Conservation (phyloP, 2,329 filamentous ascomycete genomes). For the Cyphellophora attinorum region DNA sequence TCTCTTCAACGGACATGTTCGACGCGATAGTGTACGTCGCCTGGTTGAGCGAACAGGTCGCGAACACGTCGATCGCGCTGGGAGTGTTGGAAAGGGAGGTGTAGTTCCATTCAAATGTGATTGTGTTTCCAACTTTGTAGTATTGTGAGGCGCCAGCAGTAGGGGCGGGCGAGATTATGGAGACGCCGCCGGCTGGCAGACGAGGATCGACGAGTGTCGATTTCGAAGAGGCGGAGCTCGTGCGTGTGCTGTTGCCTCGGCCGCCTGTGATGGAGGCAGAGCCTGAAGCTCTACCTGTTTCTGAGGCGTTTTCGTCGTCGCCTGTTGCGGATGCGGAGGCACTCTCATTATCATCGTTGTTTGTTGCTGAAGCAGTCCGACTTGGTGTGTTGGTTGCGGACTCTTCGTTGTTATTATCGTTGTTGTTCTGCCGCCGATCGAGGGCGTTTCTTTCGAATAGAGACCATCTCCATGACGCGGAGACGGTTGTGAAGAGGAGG, state of each 20-base stretch:
- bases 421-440: not conserved
- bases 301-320: conserved; percentile 5
- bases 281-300: not conserved
- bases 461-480: conserved; percentile 24
- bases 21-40: conserved; percentile 52
- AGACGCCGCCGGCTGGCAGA: conserved; percentile 48
- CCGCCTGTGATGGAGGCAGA: conserved; percentile 7
- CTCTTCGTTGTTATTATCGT: conserved; percentile 1
- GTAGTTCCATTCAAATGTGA: conserved; percentile 62
- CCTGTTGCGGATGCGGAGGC: conserved; percentile 4
- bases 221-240: conserved; percentile 14
- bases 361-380: conserved; percentile 3
- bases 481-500: conserved; percentile 18
- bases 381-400: not conserved
- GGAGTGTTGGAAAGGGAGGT: conserved; percentile 49
- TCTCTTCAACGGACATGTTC: conserved; percentile 47
- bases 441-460: conserved; percentile 5
- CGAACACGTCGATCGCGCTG: conserved; percentile 50
- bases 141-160: conserved; percentile 39
- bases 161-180: conserved; percentile 50
- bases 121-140: conserved; percentile 54
- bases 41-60: conserved; percentile 49
- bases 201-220: conserved; percentile 42
- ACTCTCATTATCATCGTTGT: conserved; percentile 3
- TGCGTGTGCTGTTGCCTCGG: conserved; percentile 7